Evolutionary conservation across 2,329 filamentous ascomycete genomes (phyloP).

Genomic region (Anthostomella pinea): DNA sequence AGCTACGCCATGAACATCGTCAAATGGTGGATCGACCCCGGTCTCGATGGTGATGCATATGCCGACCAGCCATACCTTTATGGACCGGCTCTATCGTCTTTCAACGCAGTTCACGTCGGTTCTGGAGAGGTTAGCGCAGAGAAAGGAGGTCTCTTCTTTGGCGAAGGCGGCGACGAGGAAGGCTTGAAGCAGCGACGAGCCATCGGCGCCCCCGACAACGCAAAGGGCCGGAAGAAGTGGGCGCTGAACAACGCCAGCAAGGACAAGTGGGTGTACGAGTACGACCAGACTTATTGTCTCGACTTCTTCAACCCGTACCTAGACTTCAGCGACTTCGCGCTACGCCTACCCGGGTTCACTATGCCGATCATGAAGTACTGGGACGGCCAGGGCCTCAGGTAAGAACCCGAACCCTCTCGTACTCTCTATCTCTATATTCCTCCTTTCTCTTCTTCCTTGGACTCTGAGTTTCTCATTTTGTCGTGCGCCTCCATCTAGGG

Average conservation of each 20-base stretch:
- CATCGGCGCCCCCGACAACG: slow-evolving; percentile 49
- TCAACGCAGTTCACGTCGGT: slow-evolving; percentile 74
- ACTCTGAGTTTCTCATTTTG: slow-evolving; percentile 23
- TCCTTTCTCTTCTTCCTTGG: slow-evolving; percentile 7
- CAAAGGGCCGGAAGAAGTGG: slow-evolving; percentile 58
- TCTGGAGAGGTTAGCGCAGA: slow-evolving; percentile 43
- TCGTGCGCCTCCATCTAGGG: slow-evolving; percentile 20
- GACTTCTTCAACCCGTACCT: slow-evolving; percentile 91
- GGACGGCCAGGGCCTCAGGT: slow-evolving; percentile 77
- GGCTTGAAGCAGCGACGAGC: slow-evolving; percentile 45
- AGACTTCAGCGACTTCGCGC: slow-evolving; percentile 72
- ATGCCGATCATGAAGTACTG: slow-evolving; percentile 74
- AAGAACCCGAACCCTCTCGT: slow-evolving; percentile 36
- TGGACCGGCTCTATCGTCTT: slow-evolving; percentile 74
- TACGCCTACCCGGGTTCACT: slow-evolving; percentile 70
- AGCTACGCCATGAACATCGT: slow-evolving; percentile 80
- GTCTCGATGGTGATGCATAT: slow-evolving; percentile 85
- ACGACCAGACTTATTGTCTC: slow-evolving; percentile 49
- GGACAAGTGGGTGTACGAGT: slow-evolving; percentile 53
- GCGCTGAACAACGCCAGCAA: slow-evolving; percentile 49
- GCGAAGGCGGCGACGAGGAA: slow-evolving; percentile 63
- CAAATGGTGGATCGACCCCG: slow-evolving; percentile 87
- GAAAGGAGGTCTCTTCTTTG: slow-evolving; percentile 55
- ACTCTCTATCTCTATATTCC: slow-evolving; percentile 6
- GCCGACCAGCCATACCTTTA: slow-evolving; percentile 84